Evolutionary conservation across 768 basidiomycete genomes (phyloP), one percentile per base, ranked within the genome.

Genomic region (Mycena albidolilacea): DNA sequence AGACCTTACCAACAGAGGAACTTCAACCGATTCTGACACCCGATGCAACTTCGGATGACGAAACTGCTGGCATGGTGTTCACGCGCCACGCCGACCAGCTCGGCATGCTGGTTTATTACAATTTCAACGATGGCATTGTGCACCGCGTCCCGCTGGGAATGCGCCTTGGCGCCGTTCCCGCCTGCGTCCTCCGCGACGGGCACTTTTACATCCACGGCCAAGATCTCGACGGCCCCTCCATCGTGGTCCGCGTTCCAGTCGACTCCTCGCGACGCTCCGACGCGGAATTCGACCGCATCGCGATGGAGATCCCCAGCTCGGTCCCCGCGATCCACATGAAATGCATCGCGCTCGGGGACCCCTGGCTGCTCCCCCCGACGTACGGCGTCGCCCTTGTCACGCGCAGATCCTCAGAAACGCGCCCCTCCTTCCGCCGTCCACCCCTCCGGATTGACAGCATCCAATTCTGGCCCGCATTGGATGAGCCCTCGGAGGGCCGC

Each of bases 341-440:
- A 37, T 59, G 0, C 43, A 39, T 17, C 3, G 59, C n/a, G 0
- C 30, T 35, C 37, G 17, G 35, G 0, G 21, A 8, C 12, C 9
- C 63, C 2, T 57, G 19, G 8, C 21, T 65, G 14, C 39, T 50
- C 10, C 38, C 44, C 8, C 54, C 70, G 9, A 50, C 35, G 14
- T 64, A 59, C 55, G 64, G 70, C 6, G 70, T 65, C 35, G 11
- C 37, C 41, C 23, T 39, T 15, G 55, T 71, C 38, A 59, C 57
- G 14, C 19, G 55, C 21, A 8, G 37, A 21, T 46, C 19, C 52
- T 54, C 35, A 2, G 10, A 21, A 17, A 38, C 23, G 5, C n/a
- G 23, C 39, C 4, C 35, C 9, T 44, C n/a, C 52, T 41, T 46
- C 39, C 15, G 14, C 0, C 15, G 19, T 15, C 12, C 2, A 3